Evolutionary conservation across 2,329 filamentous ascomycete genomes (phyloP).

Genomic region (Botrytis squamosa): DNA sequence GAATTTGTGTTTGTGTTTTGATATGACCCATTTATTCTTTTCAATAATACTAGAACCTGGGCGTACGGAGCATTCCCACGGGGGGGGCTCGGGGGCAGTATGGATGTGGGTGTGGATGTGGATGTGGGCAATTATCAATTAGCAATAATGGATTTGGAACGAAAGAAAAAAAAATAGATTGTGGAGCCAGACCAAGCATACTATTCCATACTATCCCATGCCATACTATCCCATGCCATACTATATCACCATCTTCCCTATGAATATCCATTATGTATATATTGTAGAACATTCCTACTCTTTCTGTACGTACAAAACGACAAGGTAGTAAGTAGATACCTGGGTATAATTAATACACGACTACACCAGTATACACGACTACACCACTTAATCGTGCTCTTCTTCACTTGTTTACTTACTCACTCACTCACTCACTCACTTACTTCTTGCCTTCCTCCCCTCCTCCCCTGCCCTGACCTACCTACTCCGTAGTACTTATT

Average conservation of each 20-base stretch:
- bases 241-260: not conserved
- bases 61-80: not conserved
- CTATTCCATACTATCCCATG: too few relatives aligned
- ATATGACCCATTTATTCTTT: not conserved
- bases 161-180: not conserved
- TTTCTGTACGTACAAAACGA: not conserved
- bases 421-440: not conserved
- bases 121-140: not conserved
- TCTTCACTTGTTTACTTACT: not conserved
- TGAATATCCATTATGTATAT: not conserved
- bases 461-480: not conserved
- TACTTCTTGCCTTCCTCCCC: not conserved
- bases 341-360: not conserved
- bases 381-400: not conserved
- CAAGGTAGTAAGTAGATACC: not conserved
- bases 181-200: not conserved
- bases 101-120: not conserved
- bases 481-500: not conserved
- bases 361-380: too few relatives aligned
- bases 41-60: not conserved
- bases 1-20: constrained; percentile 11
- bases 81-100: not conserved
- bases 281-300: not conserved
- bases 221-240: not conserved
- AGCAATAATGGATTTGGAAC: not conserved